A percentile compares a stretch with the other conserved stretches of the same genome.
Conservation (phyloP, 1,284 basidiomycete species). For the Melampsora americana region DNA sequence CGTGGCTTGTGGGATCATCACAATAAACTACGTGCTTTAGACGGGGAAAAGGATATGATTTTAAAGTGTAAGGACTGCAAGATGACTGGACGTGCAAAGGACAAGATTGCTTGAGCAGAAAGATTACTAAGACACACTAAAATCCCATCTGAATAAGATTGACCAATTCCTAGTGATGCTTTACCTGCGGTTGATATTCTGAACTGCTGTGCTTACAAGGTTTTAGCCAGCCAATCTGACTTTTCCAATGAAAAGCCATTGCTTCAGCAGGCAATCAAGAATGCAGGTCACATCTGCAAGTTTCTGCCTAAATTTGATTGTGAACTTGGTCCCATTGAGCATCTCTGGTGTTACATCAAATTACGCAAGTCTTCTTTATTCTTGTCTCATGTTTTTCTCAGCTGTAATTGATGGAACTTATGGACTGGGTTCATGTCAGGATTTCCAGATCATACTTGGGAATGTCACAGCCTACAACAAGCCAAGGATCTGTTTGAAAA, state of each 20-base stretch:
- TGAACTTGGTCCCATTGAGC: slow-evolving; percentile 15
- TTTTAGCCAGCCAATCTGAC: slow-evolving; percentile 7
- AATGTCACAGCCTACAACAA: neutral
- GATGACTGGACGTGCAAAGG: neutral
- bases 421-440: neutral
- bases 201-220: too few relatives aligned
- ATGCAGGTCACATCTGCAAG: slow-evolving; percentile 8
- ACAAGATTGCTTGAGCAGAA: neutral
- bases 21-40: too few relatives aligned
- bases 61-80: too few relatives aligned
- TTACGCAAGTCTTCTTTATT: too few relatives aligned
- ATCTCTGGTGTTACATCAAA: slow-evolving; percentile 15
- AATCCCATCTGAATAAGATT: neutral
- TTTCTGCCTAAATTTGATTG: slow-evolving; percentile 16
- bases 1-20: too few relatives aligned
- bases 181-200: neutral
- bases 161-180: neutral
- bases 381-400: neutral
- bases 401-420: neutral
- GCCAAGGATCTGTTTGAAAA: neutral
- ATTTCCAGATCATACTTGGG: neutral
- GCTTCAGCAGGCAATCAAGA: neutral
- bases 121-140: neutral
- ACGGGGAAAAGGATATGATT: too few relatives aligned
- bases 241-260: slow-evolving; percentile 3